Base-by-base conservation (phyloP, 129 eudicot species). In the Erigeron canadensis region DNA sequence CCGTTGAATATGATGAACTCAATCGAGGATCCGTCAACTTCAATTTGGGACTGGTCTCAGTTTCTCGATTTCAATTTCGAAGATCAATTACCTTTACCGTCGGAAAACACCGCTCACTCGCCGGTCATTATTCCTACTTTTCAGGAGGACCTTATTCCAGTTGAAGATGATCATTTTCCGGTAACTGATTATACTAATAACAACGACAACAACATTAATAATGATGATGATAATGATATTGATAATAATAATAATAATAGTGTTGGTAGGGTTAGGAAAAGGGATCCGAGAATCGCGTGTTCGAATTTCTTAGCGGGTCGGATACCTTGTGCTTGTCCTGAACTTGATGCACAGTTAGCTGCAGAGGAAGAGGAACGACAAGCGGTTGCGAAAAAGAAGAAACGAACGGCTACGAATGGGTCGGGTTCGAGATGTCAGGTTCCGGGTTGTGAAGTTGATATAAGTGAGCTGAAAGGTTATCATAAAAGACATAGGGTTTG, bases 241-340 rank as follows among this genome's bases (percentile, higher is more conserved):
- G 23, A 10, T 53, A 10, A 4, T 17, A 4, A 53, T 28, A 28
- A 4, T 53, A 37, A 73, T 46, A 38, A 67, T 11, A 12, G 50
- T 34, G 64, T 71, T 8, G 84, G 65, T 21, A 78, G 83, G 79
- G 84, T 89, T 37, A 71, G 96, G 73, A 89, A 93, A 78, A 84
- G 96, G 38, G 98, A 93, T 72, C 98, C 96, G 7, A 72, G 91
- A 65, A 47, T 84, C 81, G 77, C 80, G 2, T 93, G 98, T 55
- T 72, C 89, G 43, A 93, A 89, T 53, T 93, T 79, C 41, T 8
- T 89, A 66, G 98, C 96, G 62, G 98, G 98, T 22, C 79, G 84
- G 81, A 75, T 93, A 48, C 98, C 98, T 0, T 93, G 98, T 63
- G 96, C 98, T 12, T 93, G 98, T 65, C 96, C 98, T 4, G 98